Evolutionary conservation across 208 protist species (phyloP), one percentile per base, ranked within the genome.

Genomic region (Trypanosoma vivax): DNA sequence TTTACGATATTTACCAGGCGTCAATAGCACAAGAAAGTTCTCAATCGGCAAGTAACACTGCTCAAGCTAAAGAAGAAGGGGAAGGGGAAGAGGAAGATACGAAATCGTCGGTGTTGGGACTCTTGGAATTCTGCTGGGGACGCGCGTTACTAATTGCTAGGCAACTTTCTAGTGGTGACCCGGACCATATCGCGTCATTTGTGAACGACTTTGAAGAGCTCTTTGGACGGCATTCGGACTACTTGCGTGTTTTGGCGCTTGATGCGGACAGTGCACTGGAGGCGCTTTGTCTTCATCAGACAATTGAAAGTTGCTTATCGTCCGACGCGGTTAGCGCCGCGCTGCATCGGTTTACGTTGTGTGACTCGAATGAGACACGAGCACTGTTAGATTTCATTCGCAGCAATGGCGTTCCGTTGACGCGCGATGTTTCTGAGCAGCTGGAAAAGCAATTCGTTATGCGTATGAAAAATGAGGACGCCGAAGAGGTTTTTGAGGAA

Each of bases 381-480:
- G 54, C 56, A 16, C 25, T 92, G 11, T 25, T 92, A 5, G 60
- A 71, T 27, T 82, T 82, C 49, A 28, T 83, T 33, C 50, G 52
- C 21, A 13, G 38, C n/a, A 63, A 73, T 34, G 42, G 50, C 19
- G 68, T 92, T 28, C 29, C 68, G 2, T 35, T 92, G 2, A 73
- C 78, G 2, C 34, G 69, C 7, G 47, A 47, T 14, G 37, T 70
- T 5, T 61, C 66, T 0, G 73, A 89, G 64, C 50, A 72, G 30
- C 42, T 92, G 23, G 81, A 92, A 56, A 76, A 70, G 40, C 52
- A 60, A 7, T 90, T 79, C 53, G 68, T 83, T 0, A 65, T 65
- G 37, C 84, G 81, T 48, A 92, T 90, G 81, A 89, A 90, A 65
- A 67, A 59, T 5, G 57, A 79, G 34, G 72, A 67, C 34, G 73